Evolutionary conservation across 2,329 filamentous ascomycete genomes (phyloP), one percentile per base, ranked within the genome.

Genomic region (Penicillium sp.): DNA sequence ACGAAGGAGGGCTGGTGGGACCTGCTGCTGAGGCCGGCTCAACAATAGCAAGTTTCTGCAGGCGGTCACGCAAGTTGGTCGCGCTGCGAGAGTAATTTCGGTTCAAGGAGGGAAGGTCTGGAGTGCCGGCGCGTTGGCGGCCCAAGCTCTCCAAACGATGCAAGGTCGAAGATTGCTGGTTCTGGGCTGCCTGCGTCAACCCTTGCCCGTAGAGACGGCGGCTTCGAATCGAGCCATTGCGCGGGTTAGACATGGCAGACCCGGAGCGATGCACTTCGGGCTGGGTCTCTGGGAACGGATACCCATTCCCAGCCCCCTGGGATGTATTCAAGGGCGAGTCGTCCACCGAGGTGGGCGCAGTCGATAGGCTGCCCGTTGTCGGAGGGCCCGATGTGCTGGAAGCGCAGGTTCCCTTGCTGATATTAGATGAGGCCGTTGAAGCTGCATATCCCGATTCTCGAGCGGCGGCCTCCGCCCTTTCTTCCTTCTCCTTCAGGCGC

Each of bases 271-370:
- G 39, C 66, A 52, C 27, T 52, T 67, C 34, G 50, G 64, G 29
- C 56, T 63, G 42, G 62, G 60, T 46, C 36, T 71, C 65, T 31
- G 56, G 44, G 10, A 53, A 39, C 34, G 54, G 47, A 27, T 39
- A 52, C 14, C 57, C 52, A 16, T 53, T 51, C 3, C 60, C 43
- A 22, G 69, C 64, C 21, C 51, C 43, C 8, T 71, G 69, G 18
- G 70, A 64, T 11, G 60, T 60, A 14, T 57, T 50, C 24, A 63
- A 75, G 71, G 93, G 90, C 5, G 49, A 38, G 0, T 92, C 96
- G n/a, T 87, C 85, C 47, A 95, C 79, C 0, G 93, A 97, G 0
- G 92, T 97, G 3, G 91, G 92, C 6, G 92, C 90, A 1, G 92
- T 96, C 0, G 93, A 97, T 52, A 85, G 87, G 27, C 90, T 86